phyloP scores from a whole-genome alignment of 2,329 filamentous ascomycete genomes.

The Aspergillus fijiensis region DNA sequence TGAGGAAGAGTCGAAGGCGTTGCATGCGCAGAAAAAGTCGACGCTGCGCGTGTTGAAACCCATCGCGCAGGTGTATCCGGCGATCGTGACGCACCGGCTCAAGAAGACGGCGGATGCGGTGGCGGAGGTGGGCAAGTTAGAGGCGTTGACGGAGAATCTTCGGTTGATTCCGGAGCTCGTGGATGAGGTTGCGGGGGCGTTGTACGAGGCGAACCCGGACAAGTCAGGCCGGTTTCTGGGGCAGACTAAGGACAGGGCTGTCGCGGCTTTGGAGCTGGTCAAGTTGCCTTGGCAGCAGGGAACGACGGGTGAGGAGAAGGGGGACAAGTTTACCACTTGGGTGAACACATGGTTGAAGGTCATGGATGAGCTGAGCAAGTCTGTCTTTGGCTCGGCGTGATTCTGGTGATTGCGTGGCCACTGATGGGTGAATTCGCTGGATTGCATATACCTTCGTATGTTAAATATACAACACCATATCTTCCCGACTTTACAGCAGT shows the following conservation, averaged over 20 bases:
- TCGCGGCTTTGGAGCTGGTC: conserved; percentile 69
- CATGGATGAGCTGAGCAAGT: conserved; percentile 42
- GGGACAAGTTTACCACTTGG: conserved; percentile 79
- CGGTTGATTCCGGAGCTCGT: conserved; percentile 42
- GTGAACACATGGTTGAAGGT: conserved; percentile 56
- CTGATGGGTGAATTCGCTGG: too few species aligned
- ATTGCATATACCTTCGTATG: too few species aligned
- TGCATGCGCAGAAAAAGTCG: conserved; percentile 43
- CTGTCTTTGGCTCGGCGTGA: conserved; percentile 18
- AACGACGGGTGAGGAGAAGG: conserved; percentile 45
- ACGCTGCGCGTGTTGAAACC: conserved; percentile 45
- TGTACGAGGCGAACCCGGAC: conserved; percentile 44
- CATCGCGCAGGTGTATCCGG: conserved; percentile 44
- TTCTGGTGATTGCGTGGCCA: neutral
- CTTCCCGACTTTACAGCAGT: too few species aligned
- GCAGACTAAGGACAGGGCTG: conserved; percentile 47
- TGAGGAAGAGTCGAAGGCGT: conserved; percentile 32
- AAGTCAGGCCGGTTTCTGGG: conserved; percentile 34
- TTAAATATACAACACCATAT: too few species aligned
- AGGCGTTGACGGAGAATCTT: conserved; percentile 35
- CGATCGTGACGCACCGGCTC: conserved; percentile 43
- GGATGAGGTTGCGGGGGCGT: conserved; percentile 47
- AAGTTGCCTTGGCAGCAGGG: conserved; percentile 65
- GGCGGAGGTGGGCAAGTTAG: conserved; percentile 30
- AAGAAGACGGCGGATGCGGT: conserved; percentile 32